phyloP scores from a whole-genome alignment of 495 filamentous ascomycete species.

The Lepidopterella palustris region DNA sequence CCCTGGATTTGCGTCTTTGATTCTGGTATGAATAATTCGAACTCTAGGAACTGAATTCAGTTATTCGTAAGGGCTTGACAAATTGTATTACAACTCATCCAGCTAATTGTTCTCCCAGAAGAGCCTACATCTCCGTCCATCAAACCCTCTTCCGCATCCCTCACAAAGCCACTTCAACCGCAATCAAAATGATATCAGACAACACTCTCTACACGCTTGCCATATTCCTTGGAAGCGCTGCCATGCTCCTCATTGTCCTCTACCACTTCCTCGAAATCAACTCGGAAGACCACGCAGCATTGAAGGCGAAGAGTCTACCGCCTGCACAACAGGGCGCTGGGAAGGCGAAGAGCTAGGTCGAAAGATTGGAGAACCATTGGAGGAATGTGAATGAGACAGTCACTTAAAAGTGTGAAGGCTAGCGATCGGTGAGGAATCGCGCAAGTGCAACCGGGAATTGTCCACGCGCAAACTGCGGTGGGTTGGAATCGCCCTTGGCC shows the following conservation, averaged over 20 bases:
- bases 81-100: not conserved
- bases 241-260: slow-evolving; percentile 89
- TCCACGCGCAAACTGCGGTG: too few species aligned
- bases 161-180: not conserved
- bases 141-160: not conserved
- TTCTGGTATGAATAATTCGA: not conserved
- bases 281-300: slow-evolving; percentile 50
- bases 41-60: not conserved
- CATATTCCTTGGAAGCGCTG: slow-evolving; percentile 82
- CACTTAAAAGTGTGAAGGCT: too few species aligned
- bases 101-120: not conserved
- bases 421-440: too few species aligned
- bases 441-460: too few species aligned
- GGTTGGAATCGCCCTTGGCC: too few species aligned
- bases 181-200: slow-evolving; percentile 42
- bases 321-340: slow-evolving; percentile 23
- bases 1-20: not conserved
- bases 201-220: slow-evolving; percentile 55
- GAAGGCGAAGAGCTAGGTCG: slow-evolving; percentile 22
- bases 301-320: slow-evolving; percentile 31
- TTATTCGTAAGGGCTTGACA: not conserved
- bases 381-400: not conserved
- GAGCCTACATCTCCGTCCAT: not conserved
- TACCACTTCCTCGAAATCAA: slow-evolving; percentile 99
- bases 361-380: not conserved